Conservation (phyloP, 257 asterid genomes). For the Fraxinus quadrangulata region DNA sequence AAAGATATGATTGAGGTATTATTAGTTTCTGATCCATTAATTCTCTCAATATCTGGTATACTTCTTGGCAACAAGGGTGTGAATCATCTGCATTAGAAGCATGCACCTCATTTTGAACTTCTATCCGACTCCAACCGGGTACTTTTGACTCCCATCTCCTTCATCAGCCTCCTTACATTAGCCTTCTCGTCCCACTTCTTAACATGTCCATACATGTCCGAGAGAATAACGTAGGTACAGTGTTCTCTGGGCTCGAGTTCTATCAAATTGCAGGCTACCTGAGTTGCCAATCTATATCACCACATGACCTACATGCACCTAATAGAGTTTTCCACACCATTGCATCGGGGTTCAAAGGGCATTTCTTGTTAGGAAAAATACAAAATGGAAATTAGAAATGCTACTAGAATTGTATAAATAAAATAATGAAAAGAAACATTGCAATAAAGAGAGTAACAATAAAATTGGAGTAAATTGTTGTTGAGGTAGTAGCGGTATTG, state of each 20-base stretch:
- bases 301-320: constrained; percentile 76
- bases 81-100: constrained; percentile 41
- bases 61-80: constrained; percentile 52
- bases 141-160: constrained; percentile 66
- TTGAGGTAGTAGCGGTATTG: no score
- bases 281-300: constrained; percentile 68
- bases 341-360: constrained; percentile 74
- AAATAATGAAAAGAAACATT: no score
- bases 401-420: no score
- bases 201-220: constrained; percentile 74
- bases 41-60: constrained; percentile 46
- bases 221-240: constrained; percentile 71
- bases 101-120: constrained; percentile 58
- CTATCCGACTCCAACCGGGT: constrained; percentile 97
- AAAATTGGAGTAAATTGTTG: no score
- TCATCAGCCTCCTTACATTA: constrained; percentile 66
- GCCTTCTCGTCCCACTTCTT: constrained; percentile 84
- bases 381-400: no score
- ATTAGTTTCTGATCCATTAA: constrained; percentile 41
- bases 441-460: no score
- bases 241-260: constrained; percentile 80
- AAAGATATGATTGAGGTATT: constrained; percentile 6
- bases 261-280: constrained; percentile 57
- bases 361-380: constrained; percentile 23
- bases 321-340: constrained; percentile 82